Base-by-base conservation (phyloP, 164 flowering plant genomes). In the Stephania yunnanensis region DNA sequence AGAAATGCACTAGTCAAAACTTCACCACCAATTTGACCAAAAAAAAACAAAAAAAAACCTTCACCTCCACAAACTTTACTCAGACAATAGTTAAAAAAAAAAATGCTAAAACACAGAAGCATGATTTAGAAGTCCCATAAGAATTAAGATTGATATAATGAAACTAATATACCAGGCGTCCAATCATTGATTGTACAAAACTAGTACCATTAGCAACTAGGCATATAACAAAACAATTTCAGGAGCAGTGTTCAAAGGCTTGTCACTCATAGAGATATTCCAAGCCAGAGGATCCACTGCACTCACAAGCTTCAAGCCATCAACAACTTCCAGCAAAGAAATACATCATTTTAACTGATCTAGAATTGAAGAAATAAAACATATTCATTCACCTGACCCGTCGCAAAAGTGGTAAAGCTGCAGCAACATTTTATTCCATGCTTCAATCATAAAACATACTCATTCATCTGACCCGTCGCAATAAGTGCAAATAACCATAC, bases 1-100 rank as follows among this genome's bases (percentile, higher is more conserved):
- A 70, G 53, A 44, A 74, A 25, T 68, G 42, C 71, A 68, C 63
- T 42, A 78, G 50, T 70, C n/a, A 74, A n/a, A 70, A 25, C 9
- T 46, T 20, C 13, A 71, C 36, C 4, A 20, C 44, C n/a, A 25
- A 25, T 25, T 25, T 25, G 25, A 25, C 25, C 25, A 25, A 25
- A 25, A 25, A 25, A 25, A 25, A 25, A 25, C 0, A 25, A 25
- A 25, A 25, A 25, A 25, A 25, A 25, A 25, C 25, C 25, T 25
- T 25, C 25, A 25, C 25, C 25, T 25, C 25, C 25, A 0, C 25
- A 25, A 25, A 70, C 30, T 65, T 46, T 13, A 19, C 42, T 10
- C 53, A 75, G 46, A 70, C 31, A 46, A 20, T 30, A 30, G 42
- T 46, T 46, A 73, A 22, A 3, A 74, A 25, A 25, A 25, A 68